Evolutionary conservation across 208 protist species (phyloP).

Genomic region (Wallacemonas rigidus): DNA sequence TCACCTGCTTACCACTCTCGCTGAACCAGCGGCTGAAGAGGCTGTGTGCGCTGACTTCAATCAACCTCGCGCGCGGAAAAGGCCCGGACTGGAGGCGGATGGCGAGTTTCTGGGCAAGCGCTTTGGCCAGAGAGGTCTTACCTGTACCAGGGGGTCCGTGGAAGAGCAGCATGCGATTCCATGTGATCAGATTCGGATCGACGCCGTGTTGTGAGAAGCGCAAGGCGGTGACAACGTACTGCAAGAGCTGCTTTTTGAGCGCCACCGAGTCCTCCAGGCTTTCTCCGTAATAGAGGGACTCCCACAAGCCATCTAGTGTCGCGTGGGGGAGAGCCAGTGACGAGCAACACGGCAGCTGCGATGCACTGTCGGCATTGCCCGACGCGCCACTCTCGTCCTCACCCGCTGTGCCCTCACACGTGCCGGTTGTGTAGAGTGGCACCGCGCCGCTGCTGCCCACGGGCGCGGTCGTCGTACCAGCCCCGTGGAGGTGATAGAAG

Average conservation of each 20-base stretch:
- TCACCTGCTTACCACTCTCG: conserved; percentile 97
- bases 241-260: conserved; percentile 91
- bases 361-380: conserved; percentile 22
- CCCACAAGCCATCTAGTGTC: conserved; percentile 85
- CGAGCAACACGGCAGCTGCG: conserved; percentile 42
- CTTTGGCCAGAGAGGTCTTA: conserved; percentile 94
- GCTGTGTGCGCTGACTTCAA: conserved; percentile 96
- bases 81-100: conserved; percentile 43
- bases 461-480: neutral
- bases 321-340: conserved; percentile 61
- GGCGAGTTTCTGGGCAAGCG: conserved; percentile 82
- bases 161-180: conserved; percentile 86
- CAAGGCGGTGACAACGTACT: conserved; percentile 90
- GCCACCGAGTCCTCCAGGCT: conserved; percentile 32
- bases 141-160: conserved; percentile 94
- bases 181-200: conserved; percentile 71
- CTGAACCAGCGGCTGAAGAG: conserved; percentile 97
- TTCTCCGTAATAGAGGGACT: conserved; percentile 86
- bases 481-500: conserved; percentile 10
- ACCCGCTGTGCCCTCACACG: conserved; percentile 5
- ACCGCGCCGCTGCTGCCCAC: neutral
- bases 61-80: conserved; percentile 58
- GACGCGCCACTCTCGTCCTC: neutral
- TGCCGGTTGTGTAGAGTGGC: neutral
- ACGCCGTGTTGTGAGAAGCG: conserved; percentile 87